Evolutionary conservation across 768 basidiomycete genomes (phyloP), one percentile per base, ranked within the genome.

Genomic region (Tulasnella calospora): DNA sequence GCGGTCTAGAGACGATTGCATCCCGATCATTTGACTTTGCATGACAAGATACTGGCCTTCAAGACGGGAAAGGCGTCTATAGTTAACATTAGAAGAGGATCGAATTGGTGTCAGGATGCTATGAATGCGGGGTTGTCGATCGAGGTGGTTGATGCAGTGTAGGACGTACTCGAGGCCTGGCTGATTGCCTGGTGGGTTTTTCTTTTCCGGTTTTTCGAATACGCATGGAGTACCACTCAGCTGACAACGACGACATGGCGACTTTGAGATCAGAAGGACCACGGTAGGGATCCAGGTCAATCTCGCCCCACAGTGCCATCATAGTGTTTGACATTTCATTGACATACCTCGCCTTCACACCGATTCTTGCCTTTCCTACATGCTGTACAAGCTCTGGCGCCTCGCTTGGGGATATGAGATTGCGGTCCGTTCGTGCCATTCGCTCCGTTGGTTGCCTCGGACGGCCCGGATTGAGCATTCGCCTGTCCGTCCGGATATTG

Each of bases 11-110:
- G 94, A 92, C 7, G 93, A 92, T 84, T 95, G 94, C 92, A 95
- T 93, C 81, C 94, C 94, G 81, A 95, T 95, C 92, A 95, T 94
- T 83, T 95, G 94, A 85, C 93, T 94, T 84, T 95, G 93, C 90
- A 95, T 93, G 81, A 94, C 92, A 83, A 95, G 82, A 83, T 94
- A 95, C 84, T 95, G 93, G 81, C 92, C 92, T 84, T 95, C 94
- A 80, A 95, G 89, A 77, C 93, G 90, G 74, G 92, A 92, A 51
- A 94, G 87, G 79, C 94, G 92, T 83, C 94, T 94, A 81, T 79
- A 27, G 74, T 81, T 38, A 69, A 71, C 77, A 78, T 38, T 44
- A 27, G 21, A 67, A 33, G 30, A 3, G 44, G 71, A 47, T 61
- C 33, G 30, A 30, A 21, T n/a, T 36, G 36, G 23, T 71, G 30